Conservation (phyloP, 192 early-diverging fungal species). For the Thamnidium elegans region DNA sequence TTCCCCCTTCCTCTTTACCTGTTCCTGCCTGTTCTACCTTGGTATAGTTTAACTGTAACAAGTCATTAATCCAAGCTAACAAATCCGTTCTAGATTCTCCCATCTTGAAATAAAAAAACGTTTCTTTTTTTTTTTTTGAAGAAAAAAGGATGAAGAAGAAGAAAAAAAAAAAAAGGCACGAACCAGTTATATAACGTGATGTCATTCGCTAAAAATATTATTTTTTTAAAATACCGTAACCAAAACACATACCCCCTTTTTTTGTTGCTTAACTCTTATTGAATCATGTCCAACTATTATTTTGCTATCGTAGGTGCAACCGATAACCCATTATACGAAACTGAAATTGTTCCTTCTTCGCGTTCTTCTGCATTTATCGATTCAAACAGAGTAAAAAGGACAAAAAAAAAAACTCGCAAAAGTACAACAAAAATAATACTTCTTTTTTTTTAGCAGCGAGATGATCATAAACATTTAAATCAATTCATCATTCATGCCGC, state of each 20-base stretch:
- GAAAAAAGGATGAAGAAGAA: not conserved
- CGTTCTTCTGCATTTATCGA: constrained; percentile 35
- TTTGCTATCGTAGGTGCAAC: constrained; percentile 93
- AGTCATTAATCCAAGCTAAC: constrained; percentile 93
- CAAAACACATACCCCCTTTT: not conserved
- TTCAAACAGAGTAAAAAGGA: constrained; percentile 29
- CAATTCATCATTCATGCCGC: constrained; percentile 98
- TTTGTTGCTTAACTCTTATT: not conserved
- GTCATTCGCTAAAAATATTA: not conserved
- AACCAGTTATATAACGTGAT: too few species aligned
- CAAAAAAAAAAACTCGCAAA: not conserved
- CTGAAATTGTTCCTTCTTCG: constrained; percentile 71
- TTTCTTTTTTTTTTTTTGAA: not conserved
- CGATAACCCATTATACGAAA: constrained; percentile 96
- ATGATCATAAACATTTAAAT: constrained; percentile 86
- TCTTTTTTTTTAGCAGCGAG: constrained; percentile 45
- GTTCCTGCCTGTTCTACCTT: constrained; percentile 95
- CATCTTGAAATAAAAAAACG: constrained; percentile 47
- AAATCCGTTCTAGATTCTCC: constrained; percentile 88
- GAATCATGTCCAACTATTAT: constrained; percentile 51
- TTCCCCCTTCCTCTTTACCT: constrained; percentile 53
- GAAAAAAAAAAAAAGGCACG: not conserved
- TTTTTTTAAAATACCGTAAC: not conserved
- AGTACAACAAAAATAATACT: not conserved
- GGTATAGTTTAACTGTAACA: constrained; percentile 85